phyloP scores from a whole-genome alignment of 2,329 filamentous ascomycete genomes.

The Byssothecium circinans region DNA sequence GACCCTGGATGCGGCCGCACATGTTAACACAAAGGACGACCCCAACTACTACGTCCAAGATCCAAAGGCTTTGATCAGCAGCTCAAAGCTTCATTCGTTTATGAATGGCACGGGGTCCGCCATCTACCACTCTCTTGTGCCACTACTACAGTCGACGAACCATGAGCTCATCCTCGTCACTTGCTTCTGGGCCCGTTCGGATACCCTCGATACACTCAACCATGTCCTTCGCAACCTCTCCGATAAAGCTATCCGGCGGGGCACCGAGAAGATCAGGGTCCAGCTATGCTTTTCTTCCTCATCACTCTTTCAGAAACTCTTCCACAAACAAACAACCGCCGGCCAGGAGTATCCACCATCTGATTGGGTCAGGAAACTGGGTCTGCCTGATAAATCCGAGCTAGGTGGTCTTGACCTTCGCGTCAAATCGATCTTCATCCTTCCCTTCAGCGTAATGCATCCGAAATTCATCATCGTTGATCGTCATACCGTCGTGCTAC shows the following conservation, averaged over 20 bases:
- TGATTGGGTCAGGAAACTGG: slow-evolving; percentile 63
- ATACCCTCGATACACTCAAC: slow-evolving; percentile 60
- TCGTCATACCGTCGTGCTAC: slow-evolving; percentile 65
- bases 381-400: slow-evolving; percentile 61
- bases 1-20: slow-evolving; percentile 25
- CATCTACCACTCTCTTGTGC: slow-evolving; percentile 55
- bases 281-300: slow-evolving; percentile 76
- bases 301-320: slow-evolving; percentile 72
- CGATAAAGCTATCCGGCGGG: slow-evolving; percentile 39
- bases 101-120: slow-evolving; percentile 49
- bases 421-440: slow-evolving; percentile 77
- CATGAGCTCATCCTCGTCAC: slow-evolving; percentile 74
- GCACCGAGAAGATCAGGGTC: slow-evolving; percentile 56
- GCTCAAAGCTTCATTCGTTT: slow-evolving; percentile 41
- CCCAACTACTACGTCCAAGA: slow-evolving; percentile 46
- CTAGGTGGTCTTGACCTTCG: slow-evolving; percentile 65
- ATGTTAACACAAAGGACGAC: slow-evolving; percentile 29
- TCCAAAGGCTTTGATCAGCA: slow-evolving; percentile 38
- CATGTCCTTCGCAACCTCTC: slow-evolving; percentile 64
- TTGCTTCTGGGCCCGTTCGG: slow-evolving; percentile 77
- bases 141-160: slow-evolving; percentile 62
- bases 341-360: slow-evolving; percentile 64
- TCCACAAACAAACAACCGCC: slow-evolving; percentile 65
- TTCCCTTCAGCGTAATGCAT: slow-evolving; percentile 84
- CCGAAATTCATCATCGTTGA: slow-evolving; percentile 81